Evolutionary conservation across 345 rosid species (phyloP).

Genomic region (Corchorus olitorius): DNA sequence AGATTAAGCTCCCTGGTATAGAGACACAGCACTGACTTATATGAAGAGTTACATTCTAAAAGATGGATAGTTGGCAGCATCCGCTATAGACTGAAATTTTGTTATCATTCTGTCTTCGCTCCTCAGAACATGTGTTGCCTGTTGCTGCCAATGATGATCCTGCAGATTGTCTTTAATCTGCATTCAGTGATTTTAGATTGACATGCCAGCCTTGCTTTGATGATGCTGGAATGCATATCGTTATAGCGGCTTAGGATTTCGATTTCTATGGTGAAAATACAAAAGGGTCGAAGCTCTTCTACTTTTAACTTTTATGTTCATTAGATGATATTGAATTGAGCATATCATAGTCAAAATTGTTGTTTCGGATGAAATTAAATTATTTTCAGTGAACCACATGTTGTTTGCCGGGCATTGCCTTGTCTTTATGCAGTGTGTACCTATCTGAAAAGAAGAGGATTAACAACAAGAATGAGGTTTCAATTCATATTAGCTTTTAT

Average conservation of each 20-base stretch:
- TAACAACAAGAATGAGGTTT: background rate
- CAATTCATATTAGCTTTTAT: background rate
- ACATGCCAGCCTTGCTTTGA: constrained; percentile 1
- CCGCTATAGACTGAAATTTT: constrained; percentile 10
- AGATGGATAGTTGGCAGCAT: constrained; percentile 20
- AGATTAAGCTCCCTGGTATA: constrained; percentile 50
- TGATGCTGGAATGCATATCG: constrained; percentile 1
- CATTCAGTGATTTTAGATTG: constrained; percentile 8
- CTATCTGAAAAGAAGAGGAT: background rate
- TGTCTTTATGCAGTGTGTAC: background rate
- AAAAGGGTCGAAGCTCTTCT: background rate
- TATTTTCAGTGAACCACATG: constrained; percentile 13
- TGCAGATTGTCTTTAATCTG: constrained; percentile 28
- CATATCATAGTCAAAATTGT: constrained; percentile 10
- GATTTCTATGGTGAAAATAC: background rate
- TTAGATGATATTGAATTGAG: constrained; percentile 11
- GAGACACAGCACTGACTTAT: constrained; percentile 35
- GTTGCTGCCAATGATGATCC: constrained; percentile 6
- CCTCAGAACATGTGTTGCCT: constrained; percentile 19
- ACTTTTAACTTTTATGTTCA: background rate
- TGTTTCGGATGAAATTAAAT: constrained; percentile 14
- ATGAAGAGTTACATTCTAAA: constrained; percentile 23
- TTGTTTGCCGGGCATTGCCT: background rate
- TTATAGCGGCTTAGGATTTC: constrained; percentile 15
- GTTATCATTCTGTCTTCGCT: background rate